Base-by-base conservation (phyloP, 495 filamentous ascomycete genomes). In the Penicillium mononematosum region DNA sequence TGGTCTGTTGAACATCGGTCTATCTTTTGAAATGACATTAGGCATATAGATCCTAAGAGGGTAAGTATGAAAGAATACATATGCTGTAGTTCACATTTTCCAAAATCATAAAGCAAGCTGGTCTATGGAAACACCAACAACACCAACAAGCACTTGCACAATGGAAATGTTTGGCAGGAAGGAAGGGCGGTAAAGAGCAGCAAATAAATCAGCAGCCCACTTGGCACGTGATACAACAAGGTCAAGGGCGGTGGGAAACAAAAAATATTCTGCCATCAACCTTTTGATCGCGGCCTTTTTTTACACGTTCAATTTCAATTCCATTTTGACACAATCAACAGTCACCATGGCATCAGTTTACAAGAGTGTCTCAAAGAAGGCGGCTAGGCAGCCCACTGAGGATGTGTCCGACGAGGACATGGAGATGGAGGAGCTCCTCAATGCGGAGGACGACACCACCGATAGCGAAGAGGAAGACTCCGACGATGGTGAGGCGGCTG, bases 301-400 rank as follows among this genome's bases (percentile, higher is more conserved):
- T 55, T 55, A 53, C 55, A 58, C 44, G 47, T 50, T 56, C 27
- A 45, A 53, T 49, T 50, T 52, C 48, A 58, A n/a, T 46, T 25
- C 24, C 42, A 53, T 50, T 53, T 49, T 36, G 44, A 59, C 42
- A 53, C 41, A 61, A 51, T 55, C 34, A 20, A 34, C 31, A 38
- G 14, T 68, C 62, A 81, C 70, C 56, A 98, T 98, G 94, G 90
- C 93, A 19, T 81, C 93, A 20, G 94, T 96, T 45, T 98, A 96
- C 81, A 96, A 96, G 71, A 85, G 91, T 5, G 68, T 98, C 10
- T 93, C 91, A 1, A 92, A 91, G 62, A 77, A 76, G 67, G 60
- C 75, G 52, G 66, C 69, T 32, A 69, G 66, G n/a, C 68, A 69
- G 50, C 58, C 66, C 22, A 61, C 62, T 20, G 69, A 77, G 56